A percentile compares a stretch with the other conserved stretches of the same genome.
These are phyloP conservation scores for Corylus americana DNA, from an alignment of 306 rosid genomes.

Conservation along the genomic window DNA sequence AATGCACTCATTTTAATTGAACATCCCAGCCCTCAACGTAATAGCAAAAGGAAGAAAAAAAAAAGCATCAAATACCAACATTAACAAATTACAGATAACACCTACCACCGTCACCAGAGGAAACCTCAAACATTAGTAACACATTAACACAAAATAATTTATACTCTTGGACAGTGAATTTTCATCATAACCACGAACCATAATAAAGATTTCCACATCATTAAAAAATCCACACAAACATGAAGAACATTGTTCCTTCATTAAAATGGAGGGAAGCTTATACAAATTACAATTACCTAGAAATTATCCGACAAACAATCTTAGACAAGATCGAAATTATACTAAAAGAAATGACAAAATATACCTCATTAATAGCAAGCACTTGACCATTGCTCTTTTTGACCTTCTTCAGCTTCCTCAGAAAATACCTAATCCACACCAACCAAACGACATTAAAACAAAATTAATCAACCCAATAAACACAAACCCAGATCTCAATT, in stretches of 20 bases:
- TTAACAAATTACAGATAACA: neutral
- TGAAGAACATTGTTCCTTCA: neutral
- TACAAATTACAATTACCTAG: neutral
- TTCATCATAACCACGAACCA: neutral
- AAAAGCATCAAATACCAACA: neutral
- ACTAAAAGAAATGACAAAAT: neutral
- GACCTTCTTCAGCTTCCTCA: slow-evolving; percentile 86
- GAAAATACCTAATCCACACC: slow-evolving; percentile 61
- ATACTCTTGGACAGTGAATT: too few relatives aligned
- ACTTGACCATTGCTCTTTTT: slow-evolving; percentile 95
- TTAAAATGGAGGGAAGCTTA: neutral
- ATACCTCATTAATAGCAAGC: slow-evolving; percentile 64
- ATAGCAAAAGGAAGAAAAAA: neutral
- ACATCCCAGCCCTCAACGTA: neutral
- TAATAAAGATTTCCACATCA: neutral
- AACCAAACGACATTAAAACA: neutral
- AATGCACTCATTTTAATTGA: too few relatives aligned
- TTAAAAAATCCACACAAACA: neutral
- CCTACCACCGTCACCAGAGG: neutral
- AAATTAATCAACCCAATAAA: neutral
- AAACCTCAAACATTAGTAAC: neutral
- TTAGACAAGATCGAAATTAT: neutral
- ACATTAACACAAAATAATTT: too few relatives aligned
- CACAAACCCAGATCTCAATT: neutral
- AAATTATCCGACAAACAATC: neutral